Base-by-base conservation (phyloP, 257 asterid genomes). In the Penstemon newberryi region DNA sequence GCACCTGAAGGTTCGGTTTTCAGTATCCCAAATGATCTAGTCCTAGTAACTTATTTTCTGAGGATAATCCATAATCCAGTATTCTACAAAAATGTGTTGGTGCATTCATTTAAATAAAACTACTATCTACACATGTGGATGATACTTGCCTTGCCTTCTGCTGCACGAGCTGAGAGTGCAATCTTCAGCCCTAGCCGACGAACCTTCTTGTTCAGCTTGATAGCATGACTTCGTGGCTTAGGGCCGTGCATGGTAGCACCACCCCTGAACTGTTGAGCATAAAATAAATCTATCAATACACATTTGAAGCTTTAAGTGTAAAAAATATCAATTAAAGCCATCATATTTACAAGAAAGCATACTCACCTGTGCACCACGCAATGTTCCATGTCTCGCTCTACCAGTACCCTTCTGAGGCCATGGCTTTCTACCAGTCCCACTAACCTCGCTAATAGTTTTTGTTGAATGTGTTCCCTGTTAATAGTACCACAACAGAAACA, bases 361-460 rank as follows among this genome's bases (percentile, higher is more conserved):
- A 61, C 76, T 71, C 13, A 92, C 98, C 93, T 92, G 97, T 73
- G 93, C 78, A 54, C 97, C 89, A 47, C 96, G 90, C 72, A 87
- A 56, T 47, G 99, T 82, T 70, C 96, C 96, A 71, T 85, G 93
- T 79, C 97, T 87, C 11, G 99, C 97, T 79, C 92, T 85, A 70
- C 99, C 99, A 45, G 92, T 81, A 54, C 97, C 96, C 82, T 93
- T 90, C 77, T 90, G 99, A 43, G 8, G 58, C 90, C 90, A 93
- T 19, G 99, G 99, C 71, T 90, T 93, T 80, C 86, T 82, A 33
- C 99, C 99, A 60, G 96, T 88, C 62, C 99, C 99, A 78, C 97
- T 90, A 61, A 93, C 99, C 83, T 93, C 97, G 67, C 97, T 88
- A 39, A 86, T 80, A 65, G 90, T 88, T 88, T 93, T 88, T 12